Base-by-base conservation (phyloP, 768 basidiomycete species). In the Infundibulicybe gibba region DNA sequence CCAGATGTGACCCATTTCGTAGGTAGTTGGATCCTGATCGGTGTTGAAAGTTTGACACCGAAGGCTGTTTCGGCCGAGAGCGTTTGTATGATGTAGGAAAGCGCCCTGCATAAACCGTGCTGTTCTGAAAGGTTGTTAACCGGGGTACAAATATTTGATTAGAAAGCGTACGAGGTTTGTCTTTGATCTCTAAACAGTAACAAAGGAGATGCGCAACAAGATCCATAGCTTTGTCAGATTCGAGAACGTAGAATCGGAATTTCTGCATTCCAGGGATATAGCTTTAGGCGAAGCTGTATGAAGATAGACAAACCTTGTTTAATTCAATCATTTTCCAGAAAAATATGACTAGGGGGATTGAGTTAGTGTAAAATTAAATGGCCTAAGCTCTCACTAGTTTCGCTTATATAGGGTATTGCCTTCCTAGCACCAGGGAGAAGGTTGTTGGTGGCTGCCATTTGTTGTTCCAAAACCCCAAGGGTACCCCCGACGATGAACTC, bases 321-420 rank as follows among this genome's bases (percentile, higher is more conserved):
- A 91, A 64, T 52, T 97, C 95, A 33, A 97, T 70, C 64, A 92
- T 79, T 66, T 94, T 90, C 94, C 94, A 97, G 42, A 95, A 76
- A 47, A 91, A 71, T 11, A 89, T 71, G 35, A 90, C 90, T 89
- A 53, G 9, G n/a, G 19, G 32, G 32, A 54, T 40, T 59, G 34
- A 31, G 31, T 43, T 34, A 15, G 49, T 48, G 19, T 31, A 32
- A 3, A 31, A 6, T 13, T n/a, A 20, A 20, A 39, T n/a, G n/a
- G 25, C 11, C 44, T 32, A 40, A 32, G 25, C n/a, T 68, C 87
- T 58, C 55, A 93, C 90, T 79, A 6, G 78, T 86, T 66, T 97
- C 93, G 12, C 85, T 77, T 39, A 92, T 75, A 58, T 93, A 90
- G 0, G 89, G 87, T 34, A 91, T 67, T 20, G 89, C 82, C 60